Evolutionary conservation across 225 moss, liverwort and hornwort species (phyloP).

Genomic region (Marchantia paleacea): DNA sequence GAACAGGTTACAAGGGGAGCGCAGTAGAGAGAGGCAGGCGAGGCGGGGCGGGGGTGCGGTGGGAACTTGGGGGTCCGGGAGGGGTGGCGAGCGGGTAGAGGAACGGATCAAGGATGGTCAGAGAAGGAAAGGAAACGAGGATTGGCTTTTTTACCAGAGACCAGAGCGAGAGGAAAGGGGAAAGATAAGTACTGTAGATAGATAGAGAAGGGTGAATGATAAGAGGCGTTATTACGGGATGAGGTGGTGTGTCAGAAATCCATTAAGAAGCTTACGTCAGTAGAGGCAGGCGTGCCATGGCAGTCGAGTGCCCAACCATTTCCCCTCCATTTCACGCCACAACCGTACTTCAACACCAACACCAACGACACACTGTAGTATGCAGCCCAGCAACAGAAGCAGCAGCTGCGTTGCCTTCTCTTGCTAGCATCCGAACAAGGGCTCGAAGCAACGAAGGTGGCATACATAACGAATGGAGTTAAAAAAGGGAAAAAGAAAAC

Average conservation of each 20-base stretch:
- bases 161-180: no score
- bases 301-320: constrained; percentile 30
- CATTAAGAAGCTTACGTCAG: constrained; percentile 36
- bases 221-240: constrained; percentile 33
- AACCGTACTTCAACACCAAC: neutral
- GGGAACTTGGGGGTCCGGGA: no score
- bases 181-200: neutral
- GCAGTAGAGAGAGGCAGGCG: no score
- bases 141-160: no score
- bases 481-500: no score
- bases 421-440: no score
- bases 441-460: no score
- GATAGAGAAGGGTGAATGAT: constrained; percentile 3
- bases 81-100: no score
- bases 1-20: neutral
- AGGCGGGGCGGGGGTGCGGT: no score
- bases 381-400: neutral
- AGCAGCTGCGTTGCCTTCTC: no score
- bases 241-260: constrained; percentile 26
- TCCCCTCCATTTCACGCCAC: constrained; percentile 20
- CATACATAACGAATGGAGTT: no score
- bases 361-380: neutral
- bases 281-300: constrained; percentile 17
- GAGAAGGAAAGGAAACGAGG: neutral
- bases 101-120: neutral